Evolutionary conservation across 2,329 filamentous ascomycete genomes (phyloP), one percentile per base, ranked within the genome.

Genomic region (Aspergillus novoparasiticus): DNA sequence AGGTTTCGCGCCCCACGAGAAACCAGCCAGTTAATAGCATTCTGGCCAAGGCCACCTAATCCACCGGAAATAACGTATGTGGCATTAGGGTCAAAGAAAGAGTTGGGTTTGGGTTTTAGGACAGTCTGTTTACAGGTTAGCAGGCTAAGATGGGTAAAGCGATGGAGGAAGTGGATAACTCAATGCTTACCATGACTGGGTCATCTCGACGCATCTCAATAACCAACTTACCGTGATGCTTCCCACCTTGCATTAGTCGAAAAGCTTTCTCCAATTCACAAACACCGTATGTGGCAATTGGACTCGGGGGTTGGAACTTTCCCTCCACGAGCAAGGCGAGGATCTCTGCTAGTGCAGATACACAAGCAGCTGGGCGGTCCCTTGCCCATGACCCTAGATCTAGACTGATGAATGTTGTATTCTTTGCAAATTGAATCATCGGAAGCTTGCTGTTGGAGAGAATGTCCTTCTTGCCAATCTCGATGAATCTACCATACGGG

Each of bases 151-250:
- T 23, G 21, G 19, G 10, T 19, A 19, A 9, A n/a, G 32, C 11
- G 48, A 32, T 10, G 16, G 16, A 10, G 8, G 8, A 30, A n/a
- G 9, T 14, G 26, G 14, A 21, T 51, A n/a, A 11, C 28, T 30
- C 21, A 10, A 21, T 21, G 45, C 61, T 21, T 55, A 66, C 64
- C 57, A 41, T 51, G 16, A 64, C 64, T 28, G 46, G 26, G 6
- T 64, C 61, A 30, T 60, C 50, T 12, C 56, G 41, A 14, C 57
- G 57, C 6, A 64, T 60, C 23, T 60, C 61, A 16, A 66, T 53
- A 5, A 81, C 75, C 2, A 81, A 66, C 66, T 81, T 82, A 9
- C 80, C 80, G 2, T 76, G 73, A 54, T 80, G 78, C 14, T 71
- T 72, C 0, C 79, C 76, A 11, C 67, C 60, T 21, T 74, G 73